Conservation (phyloP, 2,329 filamentous ascomycete species). For the Trichoderma koningiopsis region DNA sequence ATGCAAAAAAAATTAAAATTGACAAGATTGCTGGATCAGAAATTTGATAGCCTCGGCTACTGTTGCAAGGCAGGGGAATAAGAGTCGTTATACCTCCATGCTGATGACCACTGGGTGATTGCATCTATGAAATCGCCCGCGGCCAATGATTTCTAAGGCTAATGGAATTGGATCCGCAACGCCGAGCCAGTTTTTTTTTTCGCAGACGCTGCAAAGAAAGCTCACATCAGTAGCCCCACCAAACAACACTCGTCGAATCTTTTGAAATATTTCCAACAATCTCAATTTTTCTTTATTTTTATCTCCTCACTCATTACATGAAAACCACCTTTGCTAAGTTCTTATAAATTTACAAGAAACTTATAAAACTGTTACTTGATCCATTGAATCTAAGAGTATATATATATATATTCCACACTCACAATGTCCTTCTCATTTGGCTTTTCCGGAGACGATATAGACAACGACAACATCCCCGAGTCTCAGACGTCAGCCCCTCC, state of each 20-base stretch:
- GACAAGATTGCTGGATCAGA: not conserved
- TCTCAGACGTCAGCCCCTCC: conserved; percentile 31
- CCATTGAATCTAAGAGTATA: not conserved
- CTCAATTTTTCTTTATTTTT: not conserved
- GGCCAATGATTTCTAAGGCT: not conserved
- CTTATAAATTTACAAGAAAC: not conserved
- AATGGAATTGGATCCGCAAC: not conserved
- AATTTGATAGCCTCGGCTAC: not conserved
- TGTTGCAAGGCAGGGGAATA: not conserved
- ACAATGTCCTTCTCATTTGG: conserved; percentile 60
- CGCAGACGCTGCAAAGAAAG: not conserved
- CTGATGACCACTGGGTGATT: not conserved
- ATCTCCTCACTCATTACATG: not conserved
- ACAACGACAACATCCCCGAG: conserved; percentile 43
- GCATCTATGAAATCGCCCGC: conserved; percentile 30
- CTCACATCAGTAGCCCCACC: conserved; percentile 7
- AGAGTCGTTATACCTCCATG: not conserved
- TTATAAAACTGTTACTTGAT: not conserved
- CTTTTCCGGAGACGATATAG: conserved; percentile 67
- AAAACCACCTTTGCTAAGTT: not conserved
- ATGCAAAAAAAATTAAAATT: not conserved
- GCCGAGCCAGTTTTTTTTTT: conserved; percentile 4
- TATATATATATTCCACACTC: not conserved
- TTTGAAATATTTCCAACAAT: conserved; percentile 1
- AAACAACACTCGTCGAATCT: not conserved